A percentile compares a stretch with the other conserved stretches of the same genome.
These are phyloP conservation scores for Cladorrhinum sp. DNA, from an alignment of 2,329 filamentous ascomycete genomes.

Conservation along the genomic window DNA sequence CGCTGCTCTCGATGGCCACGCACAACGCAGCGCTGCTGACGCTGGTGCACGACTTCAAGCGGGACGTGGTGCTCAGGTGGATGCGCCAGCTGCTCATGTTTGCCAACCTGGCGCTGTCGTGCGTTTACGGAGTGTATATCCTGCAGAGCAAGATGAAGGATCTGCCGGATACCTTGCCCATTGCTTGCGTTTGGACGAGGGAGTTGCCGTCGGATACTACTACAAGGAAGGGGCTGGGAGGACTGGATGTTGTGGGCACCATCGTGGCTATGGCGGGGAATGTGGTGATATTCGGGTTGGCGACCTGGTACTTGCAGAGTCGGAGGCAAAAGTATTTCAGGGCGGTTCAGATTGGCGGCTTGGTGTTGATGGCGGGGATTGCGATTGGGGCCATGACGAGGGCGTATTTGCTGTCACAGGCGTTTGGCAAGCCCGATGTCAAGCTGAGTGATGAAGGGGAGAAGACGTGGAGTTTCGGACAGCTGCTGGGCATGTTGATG, in stretches of 20 bases:
- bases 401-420: constrained; percentile 56
- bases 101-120: constrained; percentile 58
- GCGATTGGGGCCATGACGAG: constrained; percentile 54
- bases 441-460: constrained; percentile 51
- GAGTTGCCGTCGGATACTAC: constrained; percentile 21
- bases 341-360: constrained; percentile 49
- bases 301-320: constrained; percentile 64
- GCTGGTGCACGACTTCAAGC: constrained; percentile 62
- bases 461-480: constrained; percentile 61
- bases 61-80: constrained; percentile 66
- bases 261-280: constrained; percentile 60
- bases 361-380: constrained; percentile 55
- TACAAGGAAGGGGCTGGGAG: constrained; percentile 35
- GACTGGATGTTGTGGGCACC: constrained; percentile 55
- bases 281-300: constrained; percentile 54
- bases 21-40: constrained; percentile 65
- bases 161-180: constrained; percentile 50
- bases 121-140: constrained; percentile 55
- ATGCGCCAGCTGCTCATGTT: constrained; percentile 65
- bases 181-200: constrained; percentile 58
- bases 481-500: constrained; percentile 58
- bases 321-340: constrained; percentile 53
- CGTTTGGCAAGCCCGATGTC: constrained; percentile 55
- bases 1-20: constrained; percentile 61
- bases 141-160: constrained; percentile 52